Evolutionary conservation across 495 filamentous ascomycete species (phyloP).

Genomic region (Glonium stellatum): DNA sequence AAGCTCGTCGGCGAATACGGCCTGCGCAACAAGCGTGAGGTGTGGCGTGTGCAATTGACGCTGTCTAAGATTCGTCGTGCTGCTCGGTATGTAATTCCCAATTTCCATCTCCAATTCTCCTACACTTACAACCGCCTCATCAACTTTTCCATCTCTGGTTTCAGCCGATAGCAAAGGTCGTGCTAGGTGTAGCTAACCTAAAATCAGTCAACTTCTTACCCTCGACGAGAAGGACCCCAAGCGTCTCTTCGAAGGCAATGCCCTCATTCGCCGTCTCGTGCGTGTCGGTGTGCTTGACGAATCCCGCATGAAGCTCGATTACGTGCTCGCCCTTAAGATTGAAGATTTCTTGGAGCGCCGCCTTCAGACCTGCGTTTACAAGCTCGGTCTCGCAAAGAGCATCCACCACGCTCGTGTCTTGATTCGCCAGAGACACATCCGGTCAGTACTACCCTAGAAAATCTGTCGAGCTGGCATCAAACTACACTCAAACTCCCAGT

Average conservation of each 20-base stretch:
- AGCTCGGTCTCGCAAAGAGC: constrained; percentile 98
- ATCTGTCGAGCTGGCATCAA: constrained; percentile 1
- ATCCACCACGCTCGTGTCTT: constrained; percentile 99
- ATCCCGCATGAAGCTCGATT: constrained; percentile 99
- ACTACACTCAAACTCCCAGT: too few relatives aligned
- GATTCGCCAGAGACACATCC: constrained; percentile 98
- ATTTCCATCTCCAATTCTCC: background rate
- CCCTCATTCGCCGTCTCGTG: constrained; percentile 98
- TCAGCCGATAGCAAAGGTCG: background rate
- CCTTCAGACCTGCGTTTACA: constrained; percentile 98
- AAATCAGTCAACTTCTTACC: constrained; percentile 88
- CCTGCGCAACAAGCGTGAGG: constrained; percentile 99
- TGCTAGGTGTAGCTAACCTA: constrained; percentile 7
- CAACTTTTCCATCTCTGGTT: background rate
- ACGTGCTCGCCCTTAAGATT: constrained; percentile 94
- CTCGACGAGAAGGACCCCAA: constrained; percentile 99
- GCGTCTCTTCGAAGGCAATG: constrained; percentile 99
- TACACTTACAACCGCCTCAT: background rate
- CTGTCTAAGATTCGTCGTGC: constrained; percentile 99
- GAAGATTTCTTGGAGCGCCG: constrained; percentile 99
- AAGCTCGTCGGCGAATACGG: constrained; percentile 99
- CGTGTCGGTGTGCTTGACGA: constrained; percentile 99
- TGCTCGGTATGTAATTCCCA: constrained; percentile 67
- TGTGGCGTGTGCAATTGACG: constrained; percentile 98
- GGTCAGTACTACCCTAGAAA: constrained; percentile 40